Percentiles rank a stretch among this genome's conserved stretches.
These are phyloP conservation scores for Venturiaceae sp. DNA, from an alignment of 2,329 filamentous ascomycete species.

Conservation along the genomic window DNA sequence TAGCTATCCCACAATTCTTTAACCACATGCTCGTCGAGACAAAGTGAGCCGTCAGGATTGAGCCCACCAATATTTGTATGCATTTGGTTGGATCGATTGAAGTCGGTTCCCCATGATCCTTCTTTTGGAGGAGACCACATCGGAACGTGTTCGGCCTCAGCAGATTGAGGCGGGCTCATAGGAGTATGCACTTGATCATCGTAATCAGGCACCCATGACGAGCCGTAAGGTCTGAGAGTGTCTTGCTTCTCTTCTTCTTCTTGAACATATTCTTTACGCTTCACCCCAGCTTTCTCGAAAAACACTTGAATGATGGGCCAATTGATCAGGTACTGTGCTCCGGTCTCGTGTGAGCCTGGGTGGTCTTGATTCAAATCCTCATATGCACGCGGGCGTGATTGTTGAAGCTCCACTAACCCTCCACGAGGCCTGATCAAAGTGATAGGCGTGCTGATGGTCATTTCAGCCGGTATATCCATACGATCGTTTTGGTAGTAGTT, in stretches of 20 bases:
- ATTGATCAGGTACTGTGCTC: slow-evolving; percentile 11
- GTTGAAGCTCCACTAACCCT: neutral
- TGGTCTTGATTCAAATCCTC: neutral
- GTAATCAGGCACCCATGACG: slow-evolving; percentile 33
- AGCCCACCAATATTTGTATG: slow-evolving; percentile 31
- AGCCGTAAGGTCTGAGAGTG: slow-evolving; percentile 29
- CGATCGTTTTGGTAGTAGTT: neutral
- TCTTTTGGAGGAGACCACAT: slow-evolving; percentile 33
- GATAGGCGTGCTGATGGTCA: neutral
- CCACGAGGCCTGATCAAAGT: neutral
- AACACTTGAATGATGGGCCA: slow-evolving; percentile 11
- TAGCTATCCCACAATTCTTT: slow-evolving; percentile 44
- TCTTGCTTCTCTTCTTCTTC: slow-evolving; percentile 24
- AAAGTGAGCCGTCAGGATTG: slow-evolving; percentile 41
- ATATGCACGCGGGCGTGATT: neutral
- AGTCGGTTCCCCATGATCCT: slow-evolving; percentile 41
- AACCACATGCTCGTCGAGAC: slow-evolving; percentile 42
- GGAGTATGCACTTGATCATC: slow-evolving; percentile 27
- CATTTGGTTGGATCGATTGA: slow-evolving; percentile 12
- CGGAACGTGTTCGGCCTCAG: slow-evolving; percentile 23
- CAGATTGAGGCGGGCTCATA: slow-evolving; percentile 27
- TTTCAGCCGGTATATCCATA: neutral
- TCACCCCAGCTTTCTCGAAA: slow-evolving; percentile 5
- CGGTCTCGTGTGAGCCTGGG: slow-evolving; percentile 5
- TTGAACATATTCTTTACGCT: slow-evolving; percentile 24